Evolutionary conservation across 1,284 basidiomycete genomes (phyloP).

Genomic region (Ganoderma boninense): DNA sequence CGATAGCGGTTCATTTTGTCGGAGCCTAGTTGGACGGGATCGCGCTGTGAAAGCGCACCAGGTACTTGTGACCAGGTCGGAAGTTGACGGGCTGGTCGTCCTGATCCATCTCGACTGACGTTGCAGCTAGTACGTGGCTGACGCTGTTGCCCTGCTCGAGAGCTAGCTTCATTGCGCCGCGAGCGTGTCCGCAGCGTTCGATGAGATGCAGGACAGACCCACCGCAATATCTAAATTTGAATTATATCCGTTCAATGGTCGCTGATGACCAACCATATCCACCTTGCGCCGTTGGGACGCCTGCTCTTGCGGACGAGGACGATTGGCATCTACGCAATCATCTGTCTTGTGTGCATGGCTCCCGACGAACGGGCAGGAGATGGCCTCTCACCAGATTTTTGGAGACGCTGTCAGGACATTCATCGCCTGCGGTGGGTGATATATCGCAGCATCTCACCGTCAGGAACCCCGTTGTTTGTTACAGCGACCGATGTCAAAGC

Average conservation of each 20-base stretch:
- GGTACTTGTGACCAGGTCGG: neutral
- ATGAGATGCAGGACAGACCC: neutral
- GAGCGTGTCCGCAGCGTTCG: neutral
- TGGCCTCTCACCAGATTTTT: too few relatives aligned
- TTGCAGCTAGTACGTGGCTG: neutral
- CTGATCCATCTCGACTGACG: too few relatives aligned
- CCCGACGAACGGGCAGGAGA: too few relatives aligned
- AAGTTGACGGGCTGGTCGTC: too few relatives aligned
- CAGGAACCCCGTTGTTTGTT: neutral
- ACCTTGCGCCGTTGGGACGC: neutral
- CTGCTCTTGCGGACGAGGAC: neutral
- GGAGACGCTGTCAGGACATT: neutral
- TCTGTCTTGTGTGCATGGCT: too few relatives aligned
- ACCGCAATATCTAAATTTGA: too few relatives aligned
- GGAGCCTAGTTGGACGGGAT: neutral
- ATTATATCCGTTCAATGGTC: too few relatives aligned
- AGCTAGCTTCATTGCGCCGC: neutral
- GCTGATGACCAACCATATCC: too few relatives aligned
- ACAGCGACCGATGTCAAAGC: neutral
- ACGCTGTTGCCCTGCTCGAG: neutral
- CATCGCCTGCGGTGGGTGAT: neutral
- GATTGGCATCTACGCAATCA: neutral
- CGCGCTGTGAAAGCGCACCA: neutral
- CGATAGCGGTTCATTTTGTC: neutral
- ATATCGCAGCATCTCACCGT: neutral